Percentiles rank a stretch among this genome's conserved stretches.
Evolutionary conservation across 441 rosid genomes (phyloP).

Genomic region (Gossypium gossypioides): DNA sequence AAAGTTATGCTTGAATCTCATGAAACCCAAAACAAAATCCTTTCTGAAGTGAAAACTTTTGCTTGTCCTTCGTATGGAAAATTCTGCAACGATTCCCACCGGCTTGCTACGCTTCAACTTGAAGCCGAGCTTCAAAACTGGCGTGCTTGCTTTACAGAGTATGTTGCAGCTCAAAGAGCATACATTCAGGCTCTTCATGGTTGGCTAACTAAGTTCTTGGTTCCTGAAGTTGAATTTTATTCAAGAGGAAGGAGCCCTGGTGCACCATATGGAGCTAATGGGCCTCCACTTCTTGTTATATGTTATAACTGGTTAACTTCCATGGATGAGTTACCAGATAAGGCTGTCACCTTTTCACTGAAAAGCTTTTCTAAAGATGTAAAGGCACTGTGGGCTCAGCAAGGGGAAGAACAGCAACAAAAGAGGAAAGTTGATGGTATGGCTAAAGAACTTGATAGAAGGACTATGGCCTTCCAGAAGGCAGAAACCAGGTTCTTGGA

Average conservation of each 20-base stretch:
- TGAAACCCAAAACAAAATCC: constrained; percentile 69
- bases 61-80: constrained; percentile 48
- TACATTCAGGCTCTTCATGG: constrained; percentile 65
- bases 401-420: constrained; percentile 72
- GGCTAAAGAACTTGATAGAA: constrained; percentile 65
- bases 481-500: constrained; percentile 44
- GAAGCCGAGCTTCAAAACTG: constrained; percentile 83
- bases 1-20: constrained; percentile 60
- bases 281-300: constrained; percentile 59
- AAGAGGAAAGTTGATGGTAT: constrained; percentile 77
- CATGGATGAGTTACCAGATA: constrained; percentile 53
- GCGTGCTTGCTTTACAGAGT: constrained; percentile 56
- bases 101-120: constrained; percentile 77
- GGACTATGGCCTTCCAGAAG: constrained; percentile 43
- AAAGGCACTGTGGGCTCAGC: constrained; percentile 62
- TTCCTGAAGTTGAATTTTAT: constrained; percentile 60
- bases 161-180: constrained; percentile 55
- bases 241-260: constrained; percentile 48
- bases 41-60: constrained; percentile 50
- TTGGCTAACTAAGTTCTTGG: constrained; percentile 76
- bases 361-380: constrained; percentile 64
- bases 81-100: constrained; percentile 64
- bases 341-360: constrained; percentile 44
- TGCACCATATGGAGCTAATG: constrained; percentile 42
- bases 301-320: constrained; percentile 64